Base-by-base conservation (phyloP, 1,139 yeast species). In the Saccharomyces hybrid region DNA sequence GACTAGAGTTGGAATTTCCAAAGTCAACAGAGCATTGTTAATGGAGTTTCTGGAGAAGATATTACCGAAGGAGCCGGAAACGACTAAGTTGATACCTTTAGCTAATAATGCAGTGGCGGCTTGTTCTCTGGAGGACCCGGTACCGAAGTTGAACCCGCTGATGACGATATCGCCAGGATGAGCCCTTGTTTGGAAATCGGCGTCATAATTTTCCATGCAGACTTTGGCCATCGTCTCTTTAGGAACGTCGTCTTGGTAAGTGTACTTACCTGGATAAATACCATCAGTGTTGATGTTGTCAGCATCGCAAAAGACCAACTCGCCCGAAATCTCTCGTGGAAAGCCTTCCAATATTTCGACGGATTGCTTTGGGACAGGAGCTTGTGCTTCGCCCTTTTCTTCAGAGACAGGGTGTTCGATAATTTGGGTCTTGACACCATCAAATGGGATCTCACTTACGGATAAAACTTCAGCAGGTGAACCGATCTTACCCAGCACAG, bases 111-210 rank as follows among this genome's bases (percentile, higher is more conserved):
- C 91, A 30, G 99, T 93, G 44, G 99, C 99, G 1, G 99, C 99
- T 75, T 93, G 99, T 72, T 93, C 99, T 74, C 99, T 84, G n/a
- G 97, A 89, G 5, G 98, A 90, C 48, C 99, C 99, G 20, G 98
- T 91, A 63, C 99, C 99, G 69, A 93, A 93, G 70, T 95, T 95
- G 77, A 76, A 95, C 23, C 99, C 99, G 55, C 93, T 83, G 52
- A 93, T 81, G 55, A 93, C 82, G 61, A 93, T 90, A 71, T 93
- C 99, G 54, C 95, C 89, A 5, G 96, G 80, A 61, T 83, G 78
- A 47, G 95, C 88, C 76, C 88, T 90, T 50, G 73, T 61, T 54
- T 86, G 83, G 72, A 93, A 93, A 62, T 91, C 95, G 20, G 88
- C 71, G 72, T 93, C 99, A 72, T 95, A 93, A 75, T 93, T 93